phyloP scores from a whole-genome alignment of 78 protist species.

The Dictyostelium discoideum region dicty_2.7 NC_007089.4:4972001-4972500 shows the following conservation, averaged over 20 bases:
- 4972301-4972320: neutral
- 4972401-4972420: neutral
- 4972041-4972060: neutral
- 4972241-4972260: neutral
- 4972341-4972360: conserved; percentile 2
- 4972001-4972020: neutral
- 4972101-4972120: neutral
- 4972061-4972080: neutral
- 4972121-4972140: neutral
- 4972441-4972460: neutral
- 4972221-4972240: neutral
- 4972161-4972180: neutral
- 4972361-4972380: neutral
- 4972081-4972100: conserved; percentile 5
- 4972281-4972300: neutral
- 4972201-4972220: neutral
- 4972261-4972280: neutral
- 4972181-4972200: neutral
- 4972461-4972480: neutral
- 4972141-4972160: neutral
- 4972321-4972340: neutral
- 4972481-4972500: conserved; percentile 5
- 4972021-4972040: neutral
- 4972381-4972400: neutral
- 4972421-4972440: neutral